Base-by-base conservation (phyloP, 1,139 yeast species). In the Yamadazyma diospyri region DNA sequence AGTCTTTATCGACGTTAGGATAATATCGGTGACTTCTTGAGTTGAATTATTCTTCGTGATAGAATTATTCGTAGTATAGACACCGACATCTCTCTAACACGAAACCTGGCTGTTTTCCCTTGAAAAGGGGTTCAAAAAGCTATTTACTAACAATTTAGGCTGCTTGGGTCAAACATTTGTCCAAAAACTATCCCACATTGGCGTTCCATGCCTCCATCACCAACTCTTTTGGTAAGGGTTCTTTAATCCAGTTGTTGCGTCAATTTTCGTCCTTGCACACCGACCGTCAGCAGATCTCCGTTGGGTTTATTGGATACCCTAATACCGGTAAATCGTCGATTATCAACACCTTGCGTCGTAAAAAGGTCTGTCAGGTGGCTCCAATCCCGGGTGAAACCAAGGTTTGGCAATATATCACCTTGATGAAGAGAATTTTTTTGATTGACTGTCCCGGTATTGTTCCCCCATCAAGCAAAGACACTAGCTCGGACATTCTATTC, bases 381-480 rank as follows among this genome's bases (percentile, higher is more conserved):
- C 98, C 98, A 30, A 88, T 92, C 50, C 98, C 98, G 19, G 98
- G 98, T 56, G 98, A 92, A 57, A 92, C 98, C 29, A 92, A 92
- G 62, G 97, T 92, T 27, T 92, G 98, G 98, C 98, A 92, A 68
- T 92, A 92, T 64, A 88, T 92, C 51, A 89, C 98, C 2, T 71
- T 92, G 53, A 92, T 92, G 97, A 88, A 89, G 70, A 76, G 89
- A 48, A 92, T 92, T 35, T 92, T 88, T 51, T 69, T 92, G 50
- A 92, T 92, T 52, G 98, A 92, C 63, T 92, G 98, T 69, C 98
- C 98, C 3, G 98, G 98, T 61, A 89, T 92, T 55, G 98, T 94
- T 5, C 98, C 98, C 6, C 98, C 98, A 21, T 84, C 94, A 17
- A 59, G 78, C 19, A 87, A 81, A 50, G 98, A 92, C 56, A 63